Percentiles rank a stretch among this genome's conserved stretches.
Conservation (phyloP, 305 asterid genomes). For the Fraxinus ornus region DNA sequence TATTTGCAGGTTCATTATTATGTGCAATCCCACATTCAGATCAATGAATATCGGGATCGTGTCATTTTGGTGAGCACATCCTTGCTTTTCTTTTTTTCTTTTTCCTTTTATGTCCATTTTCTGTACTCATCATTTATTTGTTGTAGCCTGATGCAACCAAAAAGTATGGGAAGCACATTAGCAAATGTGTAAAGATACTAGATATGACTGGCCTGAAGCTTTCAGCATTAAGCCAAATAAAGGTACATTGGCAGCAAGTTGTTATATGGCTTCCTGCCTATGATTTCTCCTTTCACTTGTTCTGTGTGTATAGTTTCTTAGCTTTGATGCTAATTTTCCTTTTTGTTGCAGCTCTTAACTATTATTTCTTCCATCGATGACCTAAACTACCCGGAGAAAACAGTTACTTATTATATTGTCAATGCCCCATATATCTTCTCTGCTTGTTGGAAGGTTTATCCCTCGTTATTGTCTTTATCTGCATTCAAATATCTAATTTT, state of each 20-base stretch:
- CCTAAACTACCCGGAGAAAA: conserved; percentile 86
- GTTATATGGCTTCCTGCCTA: conserved; percentile 6
- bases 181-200: conserved; percentile 73
- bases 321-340: background rate
- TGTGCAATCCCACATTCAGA: conserved; percentile 88
- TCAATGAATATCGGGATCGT: conserved; percentile 85
- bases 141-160: conserved; percentile 66
- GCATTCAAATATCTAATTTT: conserved; percentile 12
- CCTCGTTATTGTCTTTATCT: conserved; percentile 7
- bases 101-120: conserved; percentile 7
- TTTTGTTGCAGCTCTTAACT: conserved; percentile 60
- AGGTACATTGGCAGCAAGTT: conserved; percentile 46
- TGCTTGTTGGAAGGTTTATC: conserved; percentile 85
- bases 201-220: conserved; percentile 90
- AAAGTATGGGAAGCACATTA: conserved; percentile 56
- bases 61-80: conserved; percentile 65
- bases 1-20: conserved; percentile 68
- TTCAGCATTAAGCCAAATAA: conserved; percentile 73
- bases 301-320: background rate
- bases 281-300: conserved; percentile 3
- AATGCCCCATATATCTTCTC: conserved; percentile 78
- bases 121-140: background rate
- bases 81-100: conserved; percentile 8
- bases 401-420: conserved; percentile 75
- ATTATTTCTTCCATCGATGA: conserved; percentile 74